Conservation (phyloP, 768 basidiomycete species). For the Boletus reticulatus region DNA sequence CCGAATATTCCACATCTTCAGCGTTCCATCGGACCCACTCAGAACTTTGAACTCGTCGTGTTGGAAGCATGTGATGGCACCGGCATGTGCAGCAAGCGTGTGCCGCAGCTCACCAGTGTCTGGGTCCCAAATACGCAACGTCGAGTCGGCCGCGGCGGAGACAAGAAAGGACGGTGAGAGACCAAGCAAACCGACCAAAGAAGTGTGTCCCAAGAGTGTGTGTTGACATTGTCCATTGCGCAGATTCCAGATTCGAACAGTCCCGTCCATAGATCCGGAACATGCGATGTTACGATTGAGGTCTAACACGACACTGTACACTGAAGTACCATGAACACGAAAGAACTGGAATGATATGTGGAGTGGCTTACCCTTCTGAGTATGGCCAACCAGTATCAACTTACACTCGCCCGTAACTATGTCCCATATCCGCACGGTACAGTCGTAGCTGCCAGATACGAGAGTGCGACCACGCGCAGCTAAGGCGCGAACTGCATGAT, state of each 20-base stretch:
- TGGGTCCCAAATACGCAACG: conserved; percentile 93
- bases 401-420: conserved; percentile 79
- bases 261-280: conserved; percentile 98
- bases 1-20: conserved; percentile 97
- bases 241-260: conserved; percentile 93
- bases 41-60: conserved; percentile 98
- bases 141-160: conserved; percentile 95
- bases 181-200: conserved; percentile 90
- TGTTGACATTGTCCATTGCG: conserved; percentile 77
- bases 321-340: conserved; percentile 39
- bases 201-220: conserved; percentile 87
- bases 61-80: conserved; percentile 99
- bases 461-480: conserved; percentile 87
- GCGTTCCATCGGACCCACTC: conserved; percentile 90
- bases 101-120: conserved; percentile 76
- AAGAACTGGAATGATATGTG: conserved; percentile 5
- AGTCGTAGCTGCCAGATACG: conserved; percentile 96
- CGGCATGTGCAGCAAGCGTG: conserved; percentile 85
- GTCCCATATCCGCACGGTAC: conserved; percentile 94
- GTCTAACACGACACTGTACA: conserved; percentile 95
- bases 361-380: conserved; percentile 72
- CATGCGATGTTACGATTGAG: conserved; percentile 83
- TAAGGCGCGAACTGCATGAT: conserved; percentile 88
- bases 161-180: conserved; percentile 89
- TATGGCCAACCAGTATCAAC: conserved; percentile 82